Base-by-base conservation (phyloP, 306 rosid species). In the Lagenaria siceraria region DNA sequence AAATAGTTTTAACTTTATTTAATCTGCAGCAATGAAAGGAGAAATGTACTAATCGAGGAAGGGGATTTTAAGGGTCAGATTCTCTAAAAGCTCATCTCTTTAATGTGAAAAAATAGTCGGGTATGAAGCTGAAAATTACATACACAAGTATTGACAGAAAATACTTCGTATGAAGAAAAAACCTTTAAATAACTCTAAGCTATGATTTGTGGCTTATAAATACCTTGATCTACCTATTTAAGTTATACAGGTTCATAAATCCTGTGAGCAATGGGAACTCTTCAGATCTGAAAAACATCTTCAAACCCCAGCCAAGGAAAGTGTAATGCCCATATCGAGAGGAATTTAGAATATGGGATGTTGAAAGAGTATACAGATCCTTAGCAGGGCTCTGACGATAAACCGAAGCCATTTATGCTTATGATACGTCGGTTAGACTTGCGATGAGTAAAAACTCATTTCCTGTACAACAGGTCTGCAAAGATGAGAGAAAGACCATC, bases 391-490 rank as follows among this genome's bases (percentile, higher is more conserved):
- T 73, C 33, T 0, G 79, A 63, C 61, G 25, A 48, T 25, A 35
- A 79, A 62, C 59, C 35, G 40, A n/a, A 22, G 70, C 72, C 81
- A 3, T 55, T 43, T 35, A 18, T 78, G 71, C 81, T 56, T 14
- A 10, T 29, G 51, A 71, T 51, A 76, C 4, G 22, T 56, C 19
- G 33, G 54, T 36, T 27, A 74, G 63, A 59, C 71, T 35, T 10
- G 9, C 4, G 13, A 62, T 19, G 12, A 62, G 18, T 64, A 27
- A 48, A 3, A 84, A 80, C 87, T 89, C 86, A 80, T 63, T 83
- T 54, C 83, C 89, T 95, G 96, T 90, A 95, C 97, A 90, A 81
- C 66, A 80, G 83, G 80, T 81, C 79, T 59, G 84, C 83, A 29
- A 29, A 29, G 33, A 81, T 49, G 74, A 40, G 77, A 77, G 75